phyloP scores from a whole-genome alignment of 148 eudicot genomes.

The Fagopyrum homotropicum region DNA sequence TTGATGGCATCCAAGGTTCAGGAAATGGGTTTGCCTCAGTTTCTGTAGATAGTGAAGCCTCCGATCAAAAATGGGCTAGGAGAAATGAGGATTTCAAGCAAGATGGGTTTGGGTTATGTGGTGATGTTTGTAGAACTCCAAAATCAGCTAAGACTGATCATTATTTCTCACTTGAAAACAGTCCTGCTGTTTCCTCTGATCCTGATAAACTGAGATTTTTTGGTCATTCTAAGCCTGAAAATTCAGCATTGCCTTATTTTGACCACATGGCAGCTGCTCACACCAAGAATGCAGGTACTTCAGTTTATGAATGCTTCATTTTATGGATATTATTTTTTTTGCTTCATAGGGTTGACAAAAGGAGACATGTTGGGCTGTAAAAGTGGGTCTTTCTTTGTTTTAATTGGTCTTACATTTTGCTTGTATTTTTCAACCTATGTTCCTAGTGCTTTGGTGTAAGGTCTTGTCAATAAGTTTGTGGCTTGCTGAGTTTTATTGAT shows the following conservation, averaged over 20 bases:
- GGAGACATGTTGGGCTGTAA: neutral
- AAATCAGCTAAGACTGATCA: neutral
- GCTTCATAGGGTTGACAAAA: neutral
- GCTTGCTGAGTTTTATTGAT: neutral
- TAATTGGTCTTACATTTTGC: neutral
- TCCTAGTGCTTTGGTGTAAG: slow-evolving; percentile 2
- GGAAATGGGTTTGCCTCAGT: slow-evolving; percentile 7
- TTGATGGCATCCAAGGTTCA: slow-evolving; percentile 1
- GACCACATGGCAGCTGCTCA: slow-evolving; percentile 8
- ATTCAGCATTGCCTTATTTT: slow-evolving; percentile 8
- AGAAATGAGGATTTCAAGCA: slow-evolving; percentile 8
- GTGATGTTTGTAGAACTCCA: neutral
- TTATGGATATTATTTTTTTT: neutral
- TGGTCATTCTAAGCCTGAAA: neutral
- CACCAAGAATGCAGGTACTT: slow-evolving; percentile 14
- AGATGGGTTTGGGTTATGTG: slow-evolving; percentile 1
- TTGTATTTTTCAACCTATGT: neutral
- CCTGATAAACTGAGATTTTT: neutral
- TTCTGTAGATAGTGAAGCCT: neutral
- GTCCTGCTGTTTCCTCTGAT: neutral
- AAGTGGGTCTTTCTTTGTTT: slow-evolving; percentile 4
- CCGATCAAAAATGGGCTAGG: neutral
- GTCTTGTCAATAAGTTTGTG: slow-evolving; percentile 7
- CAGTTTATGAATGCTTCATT: neutral
- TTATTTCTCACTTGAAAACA: slow-evolving; percentile 5